Conservation (phyloP, 306 rosid species). For the Ammopiptanthus mongolicus region DNA sequence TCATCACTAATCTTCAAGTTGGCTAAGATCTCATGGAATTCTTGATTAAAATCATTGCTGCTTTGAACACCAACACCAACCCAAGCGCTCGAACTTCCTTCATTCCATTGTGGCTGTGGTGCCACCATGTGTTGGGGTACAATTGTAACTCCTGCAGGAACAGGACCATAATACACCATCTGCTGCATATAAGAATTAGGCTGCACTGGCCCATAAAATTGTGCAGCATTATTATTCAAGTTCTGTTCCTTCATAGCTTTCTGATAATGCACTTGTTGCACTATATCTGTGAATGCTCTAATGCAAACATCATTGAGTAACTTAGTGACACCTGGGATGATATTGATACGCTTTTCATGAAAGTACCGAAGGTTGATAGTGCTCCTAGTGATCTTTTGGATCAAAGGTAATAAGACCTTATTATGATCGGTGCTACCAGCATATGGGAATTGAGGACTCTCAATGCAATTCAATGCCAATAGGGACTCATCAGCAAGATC, state of each 20-base stretch:
- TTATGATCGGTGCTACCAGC: neutral
- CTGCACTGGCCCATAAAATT: neutral
- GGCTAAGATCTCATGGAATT: conserved; percentile 12
- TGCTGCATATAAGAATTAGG: neutral
- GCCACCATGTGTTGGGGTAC: neutral
- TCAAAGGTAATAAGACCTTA: conserved; percentile 24
- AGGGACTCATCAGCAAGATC: conserved; percentile 37
- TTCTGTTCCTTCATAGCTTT: neutral
- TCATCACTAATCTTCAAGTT: neutral
- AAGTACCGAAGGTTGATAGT: conserved; percentile 32
- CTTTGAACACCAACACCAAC: neutral
- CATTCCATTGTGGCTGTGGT: neutral
- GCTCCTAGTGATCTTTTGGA: conserved; percentile 21
- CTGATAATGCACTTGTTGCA: neutral
- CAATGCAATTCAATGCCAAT: conserved; percentile 32
- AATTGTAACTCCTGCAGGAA: neutral
- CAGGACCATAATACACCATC: neutral
- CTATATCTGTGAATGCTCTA: conserved; percentile 48
- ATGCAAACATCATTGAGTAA: conserved; percentile 34
- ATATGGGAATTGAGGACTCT: conserved; percentile 15
- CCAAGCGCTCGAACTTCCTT: neutral
- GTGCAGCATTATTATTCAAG: neutral
- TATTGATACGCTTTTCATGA: conserved; percentile 9
- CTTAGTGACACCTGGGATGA: conserved; percentile 16
- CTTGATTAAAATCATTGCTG: neutral